Conservation (phyloP, 208 protist genomes). For the Phytomonas francai region DNA sequence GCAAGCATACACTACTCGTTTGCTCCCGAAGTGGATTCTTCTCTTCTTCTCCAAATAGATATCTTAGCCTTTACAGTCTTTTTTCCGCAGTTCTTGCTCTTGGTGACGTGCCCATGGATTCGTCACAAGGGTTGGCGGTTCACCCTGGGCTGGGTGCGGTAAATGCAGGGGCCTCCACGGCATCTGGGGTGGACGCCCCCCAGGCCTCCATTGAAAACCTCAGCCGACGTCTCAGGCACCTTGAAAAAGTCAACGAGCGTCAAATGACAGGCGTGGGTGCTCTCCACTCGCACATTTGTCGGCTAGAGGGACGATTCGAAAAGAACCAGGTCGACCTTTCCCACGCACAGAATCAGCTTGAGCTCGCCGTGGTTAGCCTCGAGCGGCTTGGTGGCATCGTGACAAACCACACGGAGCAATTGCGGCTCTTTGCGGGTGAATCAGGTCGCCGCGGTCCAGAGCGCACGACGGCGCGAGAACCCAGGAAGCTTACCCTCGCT, state of each 20-base stretch:
- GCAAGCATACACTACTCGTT: no score
- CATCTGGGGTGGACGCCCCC: no score
- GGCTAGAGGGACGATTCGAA: constrained; percentile 57
- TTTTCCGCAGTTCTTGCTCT: no score
- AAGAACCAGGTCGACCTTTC: constrained; percentile 65
- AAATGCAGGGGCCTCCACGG: no score
- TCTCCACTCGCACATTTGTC: constrained; percentile 29
- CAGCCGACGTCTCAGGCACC: constrained; percentile 14
- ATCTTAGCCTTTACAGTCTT: no score
- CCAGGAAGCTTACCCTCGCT: constrained; percentile 40
- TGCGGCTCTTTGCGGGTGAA: constrained; percentile 73
- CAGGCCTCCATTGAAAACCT: no score
- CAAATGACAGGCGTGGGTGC: constrained; percentile 44
- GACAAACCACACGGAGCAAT: constrained; percentile 78
- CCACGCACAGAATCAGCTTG: constrained; percentile 78
- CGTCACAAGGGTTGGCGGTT: no score
- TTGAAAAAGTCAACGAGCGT: constrained; percentile 29
- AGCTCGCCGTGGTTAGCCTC: constrained; percentile 71
- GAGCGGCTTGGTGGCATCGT: constrained; percentile 73
- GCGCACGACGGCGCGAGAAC: constrained; percentile 1
- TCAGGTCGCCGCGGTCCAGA: constrained; percentile 28
- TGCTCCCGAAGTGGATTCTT: no score
- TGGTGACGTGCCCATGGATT: no score
- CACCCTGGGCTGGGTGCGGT: no score
- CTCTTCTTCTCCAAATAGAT: no score